Evolutionary conservation across 2,329 filamentous ascomycete genomes (phyloP).

Genomic region (Arthrocladium fulminans): DNA sequence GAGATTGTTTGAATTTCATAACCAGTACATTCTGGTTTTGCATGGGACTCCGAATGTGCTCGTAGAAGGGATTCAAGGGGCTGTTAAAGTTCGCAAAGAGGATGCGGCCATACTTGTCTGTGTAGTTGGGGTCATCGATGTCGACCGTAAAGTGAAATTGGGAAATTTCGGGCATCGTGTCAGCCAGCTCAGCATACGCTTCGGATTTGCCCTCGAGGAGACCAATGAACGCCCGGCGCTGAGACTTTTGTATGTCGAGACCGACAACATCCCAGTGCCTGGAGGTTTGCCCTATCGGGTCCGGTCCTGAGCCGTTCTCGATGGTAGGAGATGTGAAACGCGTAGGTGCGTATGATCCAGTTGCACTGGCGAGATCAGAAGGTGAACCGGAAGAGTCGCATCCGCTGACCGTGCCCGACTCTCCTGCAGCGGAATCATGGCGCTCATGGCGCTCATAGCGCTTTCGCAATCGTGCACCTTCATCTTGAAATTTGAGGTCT

Average conservation of each 20-base stretch:
- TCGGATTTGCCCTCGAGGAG: slow-evolving; percentile 12
- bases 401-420: neutral
- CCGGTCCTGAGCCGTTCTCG: too few species aligned
- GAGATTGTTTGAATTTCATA: slow-evolving; percentile 5
- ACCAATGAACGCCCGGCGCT: slow-evolving; percentile 11
- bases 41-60: slow-evolving; percentile 14
- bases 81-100: neutral
- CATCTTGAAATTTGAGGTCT: slow-evolving; percentile 31
- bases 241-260: slow-evolving; percentile 3
- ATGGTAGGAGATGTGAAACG: neutral
- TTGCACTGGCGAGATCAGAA: neutral
- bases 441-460: neutral
- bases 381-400: neutral
- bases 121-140: neutral
- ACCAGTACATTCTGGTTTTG: slow-evolving; percentile 21
- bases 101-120: neutral
- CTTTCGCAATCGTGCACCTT: slow-evolving; percentile 29
- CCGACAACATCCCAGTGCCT: slow-evolving; percentile 8
- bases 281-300: neutral
- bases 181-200: slow-evolving; percentile 8
- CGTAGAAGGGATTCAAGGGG: neutral
- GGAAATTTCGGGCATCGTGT: neutral
- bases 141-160: neutral
- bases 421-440: neutral
- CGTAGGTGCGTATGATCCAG: neutral